phyloP scores from a whole-genome alignment of 2,329 filamentous ascomycete genomes.

The Cordyceps cateniannulata region DNA sequence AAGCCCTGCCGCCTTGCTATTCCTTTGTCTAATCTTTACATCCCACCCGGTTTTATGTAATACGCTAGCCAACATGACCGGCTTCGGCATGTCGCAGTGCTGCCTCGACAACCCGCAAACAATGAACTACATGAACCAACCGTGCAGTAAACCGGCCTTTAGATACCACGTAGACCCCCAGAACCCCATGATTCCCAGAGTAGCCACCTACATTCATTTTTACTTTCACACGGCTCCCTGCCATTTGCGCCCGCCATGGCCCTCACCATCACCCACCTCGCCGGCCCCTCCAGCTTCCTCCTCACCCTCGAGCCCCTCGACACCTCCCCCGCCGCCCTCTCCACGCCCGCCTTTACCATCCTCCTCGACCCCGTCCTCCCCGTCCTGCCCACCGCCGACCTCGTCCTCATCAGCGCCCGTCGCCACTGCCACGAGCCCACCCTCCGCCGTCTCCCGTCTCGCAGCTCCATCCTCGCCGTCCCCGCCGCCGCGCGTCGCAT shows the following conservation, averaged over 20 bases:
- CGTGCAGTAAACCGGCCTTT: no score
- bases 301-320: constrained; percentile 53
- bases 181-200: neutral
- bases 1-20: no score
- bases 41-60: neutral
- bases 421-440: constrained; percentile 68
- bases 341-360: constrained; percentile 51
- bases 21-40: no score
- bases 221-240: neutral
- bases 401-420: constrained; percentile 43
- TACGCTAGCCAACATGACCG: neutral
- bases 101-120: constrained; percentile 4
- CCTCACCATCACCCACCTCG: constrained; percentile 56
- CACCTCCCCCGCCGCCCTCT: constrained; percentile 6
- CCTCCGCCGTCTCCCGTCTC: constrained; percentile 53
- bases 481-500: constrained; percentile 60
- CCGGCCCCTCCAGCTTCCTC: constrained; percentile 59
- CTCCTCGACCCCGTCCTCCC: constrained; percentile 60
- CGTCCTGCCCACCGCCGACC: constrained; percentile 36
- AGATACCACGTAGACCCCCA: neutral
- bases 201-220: neutral
- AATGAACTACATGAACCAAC: neutral
- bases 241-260: constrained; percentile 42
- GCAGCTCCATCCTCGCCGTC: constrained; percentile 59
- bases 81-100: neutral